Base-by-base conservation (phyloP, 2,329 filamentous ascomycete genomes). In the Juglanconis sp. region DNA sequence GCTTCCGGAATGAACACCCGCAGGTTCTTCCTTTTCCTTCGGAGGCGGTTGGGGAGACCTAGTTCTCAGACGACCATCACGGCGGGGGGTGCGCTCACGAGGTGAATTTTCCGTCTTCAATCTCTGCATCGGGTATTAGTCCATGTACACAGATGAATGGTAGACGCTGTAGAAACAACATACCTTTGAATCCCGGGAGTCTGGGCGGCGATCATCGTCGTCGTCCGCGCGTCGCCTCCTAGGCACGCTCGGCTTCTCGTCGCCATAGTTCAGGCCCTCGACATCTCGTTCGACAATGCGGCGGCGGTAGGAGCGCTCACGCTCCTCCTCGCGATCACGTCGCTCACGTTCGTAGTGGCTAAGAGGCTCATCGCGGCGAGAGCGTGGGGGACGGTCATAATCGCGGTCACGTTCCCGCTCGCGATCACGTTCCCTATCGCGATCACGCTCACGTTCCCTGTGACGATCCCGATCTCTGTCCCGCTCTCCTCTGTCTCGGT, bases 181-280 rank as follows among this genome's bases (percentile, higher is more conserved):
- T 76, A 85, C 86, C 82, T 93, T 93, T 48, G 84, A 82, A 68
- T 87, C 82, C 69, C 89, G 87, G 57, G 84, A 83, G 67, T 87
- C 81, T 66, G 85, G 84, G 60, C 85, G 83, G 59, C 85, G 83
- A 66, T 88, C 84, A 42, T 79, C 79, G 58, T 87, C 92, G 65
- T 91, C 91, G 62, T 92, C 91, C 64, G 88, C 87, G 65, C 91
- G 87, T 62, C 92, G 86, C 64, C 93, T 87, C 71, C 92, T 86
- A 68, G 90, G 83, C 65, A 78, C 75, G 76, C 84, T 72, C 76
- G 89, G 77, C 67, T 83, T 78, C 74, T 89, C 79, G 73, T 94
- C 92, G 63, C 94, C 92, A 72, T 97, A 97, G 70, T 96, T 93
- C 61, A 98, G 83, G 72, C 96, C 92, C 69, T 96, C 92, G 63